Percentiles rank a stretch among this genome's conserved stretches.
Conservation (phyloP, 805 yeast species). For the Saccharomycopsis malanga region DNA sequence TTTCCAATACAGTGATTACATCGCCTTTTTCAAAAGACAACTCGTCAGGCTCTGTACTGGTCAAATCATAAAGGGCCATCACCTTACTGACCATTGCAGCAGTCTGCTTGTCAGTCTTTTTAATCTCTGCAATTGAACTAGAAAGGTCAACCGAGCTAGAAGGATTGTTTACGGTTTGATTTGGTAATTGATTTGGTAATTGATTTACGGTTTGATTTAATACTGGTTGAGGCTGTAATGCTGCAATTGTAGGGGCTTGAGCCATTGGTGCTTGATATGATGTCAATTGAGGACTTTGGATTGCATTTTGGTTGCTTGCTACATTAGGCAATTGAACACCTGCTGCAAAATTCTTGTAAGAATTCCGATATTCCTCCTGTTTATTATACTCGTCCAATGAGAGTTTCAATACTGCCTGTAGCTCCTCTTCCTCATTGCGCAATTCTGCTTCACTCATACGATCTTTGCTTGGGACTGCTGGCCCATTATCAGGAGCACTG, state of each 20-base stretch:
- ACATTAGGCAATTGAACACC: background rate
- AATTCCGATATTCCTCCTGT: conserved; percentile 23
- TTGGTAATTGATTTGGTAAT: conserved; percentile 12
- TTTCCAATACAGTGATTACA: conserved; percentile 76
- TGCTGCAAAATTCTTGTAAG: background rate
- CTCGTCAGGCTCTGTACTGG: conserved; percentile 77
- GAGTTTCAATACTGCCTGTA: conserved; percentile 65
- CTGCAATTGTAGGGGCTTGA: conserved; percentile 13
- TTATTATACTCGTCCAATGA: conserved; percentile 59
- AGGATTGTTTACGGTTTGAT: conserved; percentile 16
- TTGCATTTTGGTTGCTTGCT: background rate
- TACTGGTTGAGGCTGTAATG: conserved; percentile 11
- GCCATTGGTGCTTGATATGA: conserved; percentile 22
- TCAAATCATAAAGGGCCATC: conserved; percentile 76
- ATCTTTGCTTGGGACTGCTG: conserved; percentile 54
- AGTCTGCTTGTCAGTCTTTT: conserved; percentile 25
- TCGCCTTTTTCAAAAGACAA: conserved; percentile 84
- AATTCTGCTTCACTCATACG: conserved; percentile 40
- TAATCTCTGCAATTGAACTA: conserved; percentile 20
- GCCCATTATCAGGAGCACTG: background rate
- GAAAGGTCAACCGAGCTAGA: conserved; percentile 5
- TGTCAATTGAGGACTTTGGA: conserved; percentile 9
- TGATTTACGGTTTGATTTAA: conserved; percentile 2
- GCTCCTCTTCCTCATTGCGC: conserved; percentile 66
- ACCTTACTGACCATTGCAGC: conserved; percentile 51